Evolutionary conservation across 1,284 basidiomycete species (phyloP).

Genomic region (Gomphus bonarii): DNA sequence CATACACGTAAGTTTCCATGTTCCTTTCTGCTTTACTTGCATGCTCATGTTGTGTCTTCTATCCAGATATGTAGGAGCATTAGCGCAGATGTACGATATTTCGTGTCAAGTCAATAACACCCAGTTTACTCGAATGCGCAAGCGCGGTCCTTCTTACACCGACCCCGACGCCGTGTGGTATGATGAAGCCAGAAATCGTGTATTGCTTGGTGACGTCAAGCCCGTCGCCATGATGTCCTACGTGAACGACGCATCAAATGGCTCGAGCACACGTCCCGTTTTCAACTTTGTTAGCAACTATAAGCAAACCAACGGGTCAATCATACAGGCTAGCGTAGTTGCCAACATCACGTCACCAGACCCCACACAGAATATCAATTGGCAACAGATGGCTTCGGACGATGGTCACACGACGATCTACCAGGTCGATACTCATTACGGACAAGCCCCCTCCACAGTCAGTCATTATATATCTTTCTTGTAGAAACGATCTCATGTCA

Average conservation of each 20-base stretch:
- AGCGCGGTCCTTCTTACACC: neutral
- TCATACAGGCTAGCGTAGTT: neutral
- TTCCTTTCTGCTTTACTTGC: neutral
- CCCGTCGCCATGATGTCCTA: neutral
- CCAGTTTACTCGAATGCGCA: neutral
- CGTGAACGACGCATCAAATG: neutral
- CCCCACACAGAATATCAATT: neutral
- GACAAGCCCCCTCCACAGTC: neutral
- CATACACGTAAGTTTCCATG: neutral
- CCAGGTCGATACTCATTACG: neutral
- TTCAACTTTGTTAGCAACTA: neutral
- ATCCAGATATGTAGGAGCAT: neutral
- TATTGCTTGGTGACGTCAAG: neutral
- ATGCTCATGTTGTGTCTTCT: neutral
- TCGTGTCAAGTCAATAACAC: neutral
- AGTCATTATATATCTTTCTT: neutral
- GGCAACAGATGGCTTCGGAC: neutral
- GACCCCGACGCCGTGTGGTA: neutral
- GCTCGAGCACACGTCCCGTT: neutral
- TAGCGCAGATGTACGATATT: conserved; percentile 1
- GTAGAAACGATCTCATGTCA: neutral
- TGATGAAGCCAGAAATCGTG: neutral
- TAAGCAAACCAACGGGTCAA: neutral
- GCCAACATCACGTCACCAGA: neutral
- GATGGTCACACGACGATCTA: neutral